These are phyloP conservation scores for Ophiocordyceps robertsii DNA, from an alignment of 2,329 filamentous ascomycete species.

Conservation along the genomic window DNA sequence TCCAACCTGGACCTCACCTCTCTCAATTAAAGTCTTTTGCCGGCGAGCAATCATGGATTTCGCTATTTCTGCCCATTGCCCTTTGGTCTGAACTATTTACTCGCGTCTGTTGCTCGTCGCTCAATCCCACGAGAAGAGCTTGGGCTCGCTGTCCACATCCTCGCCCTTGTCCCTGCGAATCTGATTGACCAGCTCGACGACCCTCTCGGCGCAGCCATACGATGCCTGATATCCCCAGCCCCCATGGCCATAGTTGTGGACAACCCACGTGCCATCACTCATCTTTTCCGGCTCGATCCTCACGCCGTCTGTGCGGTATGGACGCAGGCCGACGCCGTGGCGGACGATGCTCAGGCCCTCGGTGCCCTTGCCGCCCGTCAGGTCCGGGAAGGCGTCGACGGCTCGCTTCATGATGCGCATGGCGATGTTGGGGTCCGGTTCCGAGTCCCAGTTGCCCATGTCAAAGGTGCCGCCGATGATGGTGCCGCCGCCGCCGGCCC, in stretches of 20 bases:
- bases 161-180: constrained; percentile 25
- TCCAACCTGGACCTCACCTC: not conserved
- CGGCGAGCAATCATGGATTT: too few species aligned
- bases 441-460: constrained; percentile 64
- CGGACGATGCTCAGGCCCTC: constrained; percentile 62
- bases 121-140: constrained; percentile 14
- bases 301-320: constrained; percentile 58
- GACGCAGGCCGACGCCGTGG: constrained; percentile 72
- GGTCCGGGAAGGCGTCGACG: constrained; percentile 47
- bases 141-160: constrained; percentile 13
- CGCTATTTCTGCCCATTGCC: too few species aligned
- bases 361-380: constrained; percentile 54
- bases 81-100: not conserved
- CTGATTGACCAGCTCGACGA: constrained; percentile 53
- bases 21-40: too few species aligned
- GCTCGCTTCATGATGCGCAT: constrained; percentile 73
- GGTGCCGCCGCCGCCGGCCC: constrained; percentile 68
- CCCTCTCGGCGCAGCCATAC: constrained; percentile 58
- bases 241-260: constrained; percentile 71
- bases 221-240: constrained; percentile 63
- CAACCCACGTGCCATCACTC: constrained; percentile 47
- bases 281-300: constrained; percentile 49
- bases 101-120: not conserved
- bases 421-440: constrained; percentile 68
- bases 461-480: constrained; percentile 79